Percentiles rank a stretch among this genome's conserved stretches.
Conservation (phyloP, 352 stramenopile species). For the Phytophthora macrochlamydospora region DNA sequence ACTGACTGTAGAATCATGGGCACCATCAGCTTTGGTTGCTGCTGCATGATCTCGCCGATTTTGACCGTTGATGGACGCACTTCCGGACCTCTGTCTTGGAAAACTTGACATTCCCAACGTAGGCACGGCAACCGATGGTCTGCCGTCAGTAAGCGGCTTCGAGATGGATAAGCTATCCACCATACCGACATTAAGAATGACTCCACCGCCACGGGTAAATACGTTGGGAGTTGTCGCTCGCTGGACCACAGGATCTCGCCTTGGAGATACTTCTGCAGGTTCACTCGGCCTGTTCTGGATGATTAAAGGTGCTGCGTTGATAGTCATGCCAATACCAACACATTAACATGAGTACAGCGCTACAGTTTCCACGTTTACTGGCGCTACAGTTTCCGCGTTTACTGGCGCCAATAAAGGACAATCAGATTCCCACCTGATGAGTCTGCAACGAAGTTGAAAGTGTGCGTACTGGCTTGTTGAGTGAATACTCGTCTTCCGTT, state of each 20-base stretch:
- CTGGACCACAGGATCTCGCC: slow-evolving; percentile 12
- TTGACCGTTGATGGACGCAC: slow-evolving; percentile 22
- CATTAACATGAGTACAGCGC: not conserved
- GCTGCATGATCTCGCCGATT: slow-evolving; percentile 20
- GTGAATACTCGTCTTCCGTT: slow-evolving; percentile 27
- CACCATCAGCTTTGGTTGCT: slow-evolving; percentile 18
- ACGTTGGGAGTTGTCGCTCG: slow-evolving; percentile 14
- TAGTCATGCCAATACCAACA: not conserved
- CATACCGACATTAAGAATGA: slow-evolving; percentile 35
- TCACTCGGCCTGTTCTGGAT: slow-evolving; percentile 9
- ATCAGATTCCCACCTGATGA: slow-evolving; percentile 9
- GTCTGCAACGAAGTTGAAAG: slow-evolving; percentile 10
- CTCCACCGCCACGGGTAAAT: slow-evolving; percentile 15
- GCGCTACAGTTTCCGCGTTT: no score
- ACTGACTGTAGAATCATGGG: slow-evolving; percentile 5
- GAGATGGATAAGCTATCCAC: slow-evolving; percentile 25
- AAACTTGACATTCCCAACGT: slow-evolving; percentile 13
- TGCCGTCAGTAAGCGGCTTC: slow-evolving; percentile 17
- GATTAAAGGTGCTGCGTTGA: not conserved
- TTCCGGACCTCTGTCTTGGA: slow-evolving; percentile 29
- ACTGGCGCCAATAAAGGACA: not conserved
- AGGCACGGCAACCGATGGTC: slow-evolving; percentile 6
- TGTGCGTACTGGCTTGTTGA: slow-evolving; percentile 14
- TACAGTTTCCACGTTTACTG: no score
- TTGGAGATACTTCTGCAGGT: not conserved